Conservation (phyloP, 192 early-diverging fungal genomes). For the Chytriomyces sp. region DNA sequence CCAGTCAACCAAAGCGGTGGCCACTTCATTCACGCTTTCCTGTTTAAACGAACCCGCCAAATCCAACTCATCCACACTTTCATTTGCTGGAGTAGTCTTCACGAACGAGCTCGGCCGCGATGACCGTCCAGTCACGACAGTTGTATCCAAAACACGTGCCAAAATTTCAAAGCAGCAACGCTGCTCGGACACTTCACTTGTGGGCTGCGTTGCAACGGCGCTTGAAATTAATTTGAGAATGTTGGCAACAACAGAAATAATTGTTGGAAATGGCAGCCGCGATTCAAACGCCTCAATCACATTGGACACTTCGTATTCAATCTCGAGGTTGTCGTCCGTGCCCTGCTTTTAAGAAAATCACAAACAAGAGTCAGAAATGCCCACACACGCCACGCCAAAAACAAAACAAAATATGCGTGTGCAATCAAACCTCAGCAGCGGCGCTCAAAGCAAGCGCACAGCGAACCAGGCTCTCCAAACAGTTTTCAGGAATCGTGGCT, state of each 20-base stretch:
- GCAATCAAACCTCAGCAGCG: slow-evolving; percentile 9
- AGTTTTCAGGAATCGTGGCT: no score
- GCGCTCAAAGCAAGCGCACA: background rate
- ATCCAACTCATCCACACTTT: no score
- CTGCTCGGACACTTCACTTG: background rate
- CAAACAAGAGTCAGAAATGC: background rate
- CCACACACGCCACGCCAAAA: no score
- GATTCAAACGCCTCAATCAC: slow-evolving; percentile 13
- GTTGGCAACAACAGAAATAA: background rate
- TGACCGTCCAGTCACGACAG: background rate
- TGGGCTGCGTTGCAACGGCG: background rate
- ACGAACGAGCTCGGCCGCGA: background rate
- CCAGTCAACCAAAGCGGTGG: background rate
- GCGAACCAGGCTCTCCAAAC: background rate
- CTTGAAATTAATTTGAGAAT: background rate
- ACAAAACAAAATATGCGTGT: no score
- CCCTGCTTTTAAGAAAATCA: background rate
- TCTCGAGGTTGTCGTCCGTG: slow-evolving; percentile 15
- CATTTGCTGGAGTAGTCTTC: background rate
- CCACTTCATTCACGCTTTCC: no score
- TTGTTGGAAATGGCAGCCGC: background rate
- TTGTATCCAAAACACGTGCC: slow-evolving; percentile 16
- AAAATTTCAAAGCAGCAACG: slow-evolving; percentile 19
- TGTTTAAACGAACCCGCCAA: no score
- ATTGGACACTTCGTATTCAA: slow-evolving; percentile 30